phyloP scores from a whole-genome alignment of 148 eudicot species.

The Suaeda aralocaspica region DNA sequence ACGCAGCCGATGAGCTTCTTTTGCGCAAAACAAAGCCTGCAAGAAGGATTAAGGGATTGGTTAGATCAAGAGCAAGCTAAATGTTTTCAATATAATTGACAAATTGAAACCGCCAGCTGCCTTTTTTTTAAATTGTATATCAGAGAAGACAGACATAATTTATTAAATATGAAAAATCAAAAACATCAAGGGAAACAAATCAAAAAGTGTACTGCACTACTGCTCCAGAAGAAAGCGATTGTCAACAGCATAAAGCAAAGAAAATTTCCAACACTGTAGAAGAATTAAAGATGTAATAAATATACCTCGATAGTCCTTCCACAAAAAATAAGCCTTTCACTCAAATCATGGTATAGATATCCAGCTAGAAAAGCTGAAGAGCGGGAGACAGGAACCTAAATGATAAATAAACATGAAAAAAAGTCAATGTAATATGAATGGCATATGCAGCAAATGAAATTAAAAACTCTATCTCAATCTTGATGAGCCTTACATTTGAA shows the following conservation, averaged over 20 bases:
- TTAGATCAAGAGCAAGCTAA: not conserved
- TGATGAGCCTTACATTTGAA: conserved; percentile 45
- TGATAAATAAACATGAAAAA: conserved; percentile 17
- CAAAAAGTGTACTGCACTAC: not conserved
- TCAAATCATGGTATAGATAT: conserved; percentile 63
- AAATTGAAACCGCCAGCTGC: not conserved
- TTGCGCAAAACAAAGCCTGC: conserved; percentile 79
- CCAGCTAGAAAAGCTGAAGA: conserved; percentile 61
- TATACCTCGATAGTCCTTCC: conserved; percentile 73
- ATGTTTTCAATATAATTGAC: not conserved
- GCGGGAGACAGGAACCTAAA: conserved; percentile 51
- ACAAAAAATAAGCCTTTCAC: conserved; percentile 47
- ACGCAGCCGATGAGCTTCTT: conserved; percentile 72
- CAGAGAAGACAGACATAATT: not conserved
- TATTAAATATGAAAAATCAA: not conserved
- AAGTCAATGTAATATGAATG: not conserved
- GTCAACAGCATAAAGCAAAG: not conserved
- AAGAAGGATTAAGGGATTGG: not conserved
- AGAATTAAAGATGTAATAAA: not conserved
- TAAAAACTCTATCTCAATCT: not conserved
- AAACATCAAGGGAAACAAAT: not conserved
- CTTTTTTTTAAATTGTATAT: not conserved
- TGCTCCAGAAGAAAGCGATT: not conserved
- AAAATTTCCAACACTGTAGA: not conserved
- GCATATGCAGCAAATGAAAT: not conserved